Conservation (phyloP, 176 grass and related monocot species). For the Oryza punctata region DNA sequence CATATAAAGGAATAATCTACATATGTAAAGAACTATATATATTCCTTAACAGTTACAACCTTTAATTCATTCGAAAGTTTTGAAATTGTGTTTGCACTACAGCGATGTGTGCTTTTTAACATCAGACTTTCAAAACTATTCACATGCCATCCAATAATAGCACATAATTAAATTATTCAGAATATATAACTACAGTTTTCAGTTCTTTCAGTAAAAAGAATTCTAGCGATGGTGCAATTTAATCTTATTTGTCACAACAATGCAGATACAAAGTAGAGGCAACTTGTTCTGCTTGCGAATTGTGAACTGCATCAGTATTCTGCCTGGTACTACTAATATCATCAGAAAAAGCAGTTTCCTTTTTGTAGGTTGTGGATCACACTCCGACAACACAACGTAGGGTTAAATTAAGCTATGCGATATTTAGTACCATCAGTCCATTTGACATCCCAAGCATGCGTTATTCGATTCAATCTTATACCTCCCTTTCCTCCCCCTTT, state of each 20-base stretch:
- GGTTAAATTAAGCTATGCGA: constrained; percentile 32
- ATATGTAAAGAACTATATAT: too few relatives aligned
- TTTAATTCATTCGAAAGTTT: too few relatives aligned
- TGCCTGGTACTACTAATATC: background rate
- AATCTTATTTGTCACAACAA: background rate
- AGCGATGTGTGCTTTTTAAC: too few relatives aligned
- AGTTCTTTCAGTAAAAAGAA: background rate
- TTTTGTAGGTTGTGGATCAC: background rate
- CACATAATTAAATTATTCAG: too few relatives aligned
- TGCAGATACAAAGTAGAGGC: too few relatives aligned
- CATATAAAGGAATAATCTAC: too few relatives aligned
- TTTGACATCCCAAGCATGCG: background rate
- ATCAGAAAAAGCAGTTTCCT: background rate
- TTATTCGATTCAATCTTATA: constrained; percentile 55
- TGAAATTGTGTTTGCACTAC: too few relatives aligned
- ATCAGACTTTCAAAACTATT: too few relatives aligned
- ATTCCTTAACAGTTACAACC: too few relatives aligned
- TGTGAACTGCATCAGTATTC: background rate
- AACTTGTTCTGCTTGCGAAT: background rate
- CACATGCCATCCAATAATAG: too few relatives aligned
- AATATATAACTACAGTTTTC: background rate
- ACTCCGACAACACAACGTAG: background rate
- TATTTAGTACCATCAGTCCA: constrained; percentile 45
- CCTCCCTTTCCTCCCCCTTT: constrained; percentile 33
- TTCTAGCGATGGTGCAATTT: background rate